Percentiles rank a stretch among this genome's conserved stretches.
phyloP scores from a whole-genome alignment of 176 grass and related monocot genomes.

The Carex parvula region DNA sequence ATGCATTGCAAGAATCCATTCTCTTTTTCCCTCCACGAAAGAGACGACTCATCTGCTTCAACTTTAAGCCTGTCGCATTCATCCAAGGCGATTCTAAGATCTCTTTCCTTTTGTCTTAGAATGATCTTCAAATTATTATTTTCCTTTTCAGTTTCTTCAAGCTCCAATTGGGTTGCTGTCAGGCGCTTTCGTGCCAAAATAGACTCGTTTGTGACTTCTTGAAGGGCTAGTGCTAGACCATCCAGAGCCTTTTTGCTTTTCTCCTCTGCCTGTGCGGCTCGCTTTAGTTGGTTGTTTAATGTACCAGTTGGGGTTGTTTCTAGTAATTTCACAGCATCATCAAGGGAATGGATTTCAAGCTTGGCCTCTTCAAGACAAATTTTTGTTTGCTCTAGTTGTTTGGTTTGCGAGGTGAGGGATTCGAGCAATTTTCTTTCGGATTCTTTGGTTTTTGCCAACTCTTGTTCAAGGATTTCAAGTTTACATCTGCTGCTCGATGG shows the following conservation, averaged over 20 bases:
- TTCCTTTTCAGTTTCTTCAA: slow-evolving; percentile 48
- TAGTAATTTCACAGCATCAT: slow-evolving; percentile 8
- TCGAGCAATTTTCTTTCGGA: slow-evolving; percentile 76
- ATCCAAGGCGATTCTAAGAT: slow-evolving; percentile 38
- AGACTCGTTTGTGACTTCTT: slow-evolving; percentile 73
- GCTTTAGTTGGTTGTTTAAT: slow-evolving; percentile 3
- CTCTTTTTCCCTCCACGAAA: slow-evolving; percentile 59
- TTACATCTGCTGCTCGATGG: slow-evolving; percentile 26
- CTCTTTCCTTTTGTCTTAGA: slow-evolving; percentile 40
- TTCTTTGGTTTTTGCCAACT: slow-evolving; percentile 47
- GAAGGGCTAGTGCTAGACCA: slow-evolving; percentile 62
- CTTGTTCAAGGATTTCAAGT: slow-evolving; percentile 45
- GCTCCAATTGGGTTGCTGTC: slow-evolving; percentile 39
- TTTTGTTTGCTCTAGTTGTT: slow-evolving; percentile 90
- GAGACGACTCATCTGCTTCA: slow-evolving; percentile 61
- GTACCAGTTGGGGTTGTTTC: slow-evolving; percentile 24
- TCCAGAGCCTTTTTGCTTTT: slow-evolving; percentile 88
- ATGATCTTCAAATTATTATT: slow-evolving; percentile 41
- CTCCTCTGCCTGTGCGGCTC: slow-evolving; percentile 56
- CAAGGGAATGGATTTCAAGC: slow-evolving; percentile 38
- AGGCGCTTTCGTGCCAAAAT: slow-evolving; percentile 40
- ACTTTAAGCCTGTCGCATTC: slow-evolving; percentile 44
- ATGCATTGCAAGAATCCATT: slow-evolving; percentile 75
- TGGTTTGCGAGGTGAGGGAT: slow-evolving; percentile 63
- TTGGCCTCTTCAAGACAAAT: slow-evolving; percentile 68